A percentile compares a stretch with the other conserved stretches of the same genome.
Evolutionary conservation across 768 basidiomycete genomes (phyloP).

Genomic region (Leccinellum luteum): DNA sequence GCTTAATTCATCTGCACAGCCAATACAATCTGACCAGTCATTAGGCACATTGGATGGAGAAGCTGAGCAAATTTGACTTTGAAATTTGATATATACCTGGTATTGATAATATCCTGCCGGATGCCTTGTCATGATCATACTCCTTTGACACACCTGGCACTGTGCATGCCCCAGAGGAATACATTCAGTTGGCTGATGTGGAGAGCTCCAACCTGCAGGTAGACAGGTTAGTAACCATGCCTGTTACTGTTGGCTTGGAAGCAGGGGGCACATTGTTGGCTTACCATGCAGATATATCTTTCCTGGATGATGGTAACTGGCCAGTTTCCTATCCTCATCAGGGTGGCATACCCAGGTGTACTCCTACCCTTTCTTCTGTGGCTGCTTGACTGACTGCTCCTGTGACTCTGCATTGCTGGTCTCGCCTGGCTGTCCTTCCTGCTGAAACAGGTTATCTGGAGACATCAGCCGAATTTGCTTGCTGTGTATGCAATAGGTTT

Average conservation of each 20-base stretch:
- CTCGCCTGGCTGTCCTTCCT: too few relatives aligned
- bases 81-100: slow-evolving; percentile 30
- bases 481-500: neutral
- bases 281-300: too few relatives aligned
- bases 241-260: neutral
- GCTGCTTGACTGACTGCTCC: too few relatives aligned
- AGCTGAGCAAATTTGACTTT: slow-evolving; percentile 29
- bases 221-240: neutral
- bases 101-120: slow-evolving; percentile 21
- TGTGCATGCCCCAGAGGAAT: neutral
- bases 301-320: too few relatives aligned
- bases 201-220: neutral
- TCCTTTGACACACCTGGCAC: neutral
- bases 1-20: slow-evolving; percentile 26
- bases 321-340: too few relatives aligned
- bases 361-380: too few relatives aligned
- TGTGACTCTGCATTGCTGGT: too few relatives aligned
- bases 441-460: neutral
- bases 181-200: neutral
- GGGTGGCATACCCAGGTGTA: too few relatives aligned
- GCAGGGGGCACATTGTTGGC: too few relatives aligned
- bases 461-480: neutral
- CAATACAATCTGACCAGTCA: slow-evolving; percentile 34
- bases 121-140: slow-evolving; percentile 24
- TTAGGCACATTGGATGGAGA: slow-evolving; percentile 39